Evolutionary conservation across 805 yeast genomes (phyloP), one percentile per base, ranked within the genome.

Genomic region (Suhomyces sp.): DNA sequence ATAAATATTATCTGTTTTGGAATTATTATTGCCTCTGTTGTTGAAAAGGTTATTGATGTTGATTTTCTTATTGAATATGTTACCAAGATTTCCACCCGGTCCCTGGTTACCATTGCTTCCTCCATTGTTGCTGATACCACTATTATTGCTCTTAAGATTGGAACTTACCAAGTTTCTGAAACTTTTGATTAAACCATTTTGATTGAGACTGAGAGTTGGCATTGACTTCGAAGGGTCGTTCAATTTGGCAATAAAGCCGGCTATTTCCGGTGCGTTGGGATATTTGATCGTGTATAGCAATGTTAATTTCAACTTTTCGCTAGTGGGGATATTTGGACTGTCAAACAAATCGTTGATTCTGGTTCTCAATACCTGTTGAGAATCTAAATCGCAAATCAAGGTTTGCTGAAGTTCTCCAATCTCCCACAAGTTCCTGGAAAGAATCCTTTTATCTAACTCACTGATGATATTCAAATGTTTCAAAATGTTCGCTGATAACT

Each of bases 381-480:
- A 60, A 27, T 75, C 79, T 50, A 73, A 62, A 25, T 66, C 69
- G 53, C 92, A 84, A 1, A 90, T 84, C 53, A 94, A 74, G 41
- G 85, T 81, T 68, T 94, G 99, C 68, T 94, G 97, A 44, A 92
- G 73, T 68, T 93, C 97, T 56, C 96, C 87, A 2, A 91, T 80
- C 53, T 86, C 89, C 87, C 97, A 88, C 48, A 93, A 73, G 56
- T 87, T 77, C 50, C 77, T 74, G 19, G 68, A 62, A 29, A 85
- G 82, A 40, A 94, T 87, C 54, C 81, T 80, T 53, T 85, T 81
- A 62, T 91, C 96, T 50, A 94, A 79, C 63, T 93, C 97, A 21
- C 93, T 82, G 6, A 93, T 92, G 20, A 94, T 77, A 19, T 96
- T 83, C 80, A 94, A 91, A 68, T 94, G 99, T 62, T 93, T 94